Conservation (phyloP, 2,329 filamentous ascomycete genomes). For the Talaromyces sp. region DNA sequence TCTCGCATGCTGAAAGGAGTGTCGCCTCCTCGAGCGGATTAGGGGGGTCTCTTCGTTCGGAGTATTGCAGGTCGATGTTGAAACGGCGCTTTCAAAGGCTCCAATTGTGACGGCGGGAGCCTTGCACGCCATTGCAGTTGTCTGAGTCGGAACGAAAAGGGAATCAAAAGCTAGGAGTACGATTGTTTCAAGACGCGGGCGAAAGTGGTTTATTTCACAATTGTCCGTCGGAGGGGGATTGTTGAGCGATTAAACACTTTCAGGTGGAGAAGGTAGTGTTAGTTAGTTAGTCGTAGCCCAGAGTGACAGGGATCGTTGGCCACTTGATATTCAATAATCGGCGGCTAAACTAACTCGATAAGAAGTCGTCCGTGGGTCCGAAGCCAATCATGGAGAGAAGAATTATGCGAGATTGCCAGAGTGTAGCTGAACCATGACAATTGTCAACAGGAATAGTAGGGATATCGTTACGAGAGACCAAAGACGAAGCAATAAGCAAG, state of each 20-base stretch:
- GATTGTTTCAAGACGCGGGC: not conserved
- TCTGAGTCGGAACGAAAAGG: not conserved
- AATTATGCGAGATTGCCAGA: not conserved
- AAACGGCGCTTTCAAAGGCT: conserved; percentile 29
- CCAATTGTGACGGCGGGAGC: conserved; percentile 40
- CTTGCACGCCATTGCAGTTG: conserved; percentile 36
- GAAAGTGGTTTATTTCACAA: not conserved
- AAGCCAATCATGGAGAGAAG: not conserved
- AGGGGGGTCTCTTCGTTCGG: conserved; percentile 33
- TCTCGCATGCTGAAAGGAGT: conserved; percentile 44
- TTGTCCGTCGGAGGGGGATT: not conserved
- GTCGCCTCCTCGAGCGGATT: conserved; percentile 40
- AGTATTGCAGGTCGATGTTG: conserved; percentile 27
- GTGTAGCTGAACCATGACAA: not conserved
- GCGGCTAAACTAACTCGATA: conserved; percentile 5
- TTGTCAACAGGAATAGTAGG: not conserved
- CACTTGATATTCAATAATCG: conserved; percentile 1
- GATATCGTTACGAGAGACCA: not conserved
- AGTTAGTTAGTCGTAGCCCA: too few species aligned
- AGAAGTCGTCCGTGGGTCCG: not conserved
- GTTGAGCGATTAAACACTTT: not conserved
- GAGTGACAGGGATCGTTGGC: conserved; percentile 9
- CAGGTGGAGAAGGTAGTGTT: conserved; percentile 8
- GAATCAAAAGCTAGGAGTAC: too few species aligned
- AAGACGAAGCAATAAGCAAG: not conserved